Base-by-base conservation (phyloP, 805 yeast species). In the Lipomyces kockii region DNA sequence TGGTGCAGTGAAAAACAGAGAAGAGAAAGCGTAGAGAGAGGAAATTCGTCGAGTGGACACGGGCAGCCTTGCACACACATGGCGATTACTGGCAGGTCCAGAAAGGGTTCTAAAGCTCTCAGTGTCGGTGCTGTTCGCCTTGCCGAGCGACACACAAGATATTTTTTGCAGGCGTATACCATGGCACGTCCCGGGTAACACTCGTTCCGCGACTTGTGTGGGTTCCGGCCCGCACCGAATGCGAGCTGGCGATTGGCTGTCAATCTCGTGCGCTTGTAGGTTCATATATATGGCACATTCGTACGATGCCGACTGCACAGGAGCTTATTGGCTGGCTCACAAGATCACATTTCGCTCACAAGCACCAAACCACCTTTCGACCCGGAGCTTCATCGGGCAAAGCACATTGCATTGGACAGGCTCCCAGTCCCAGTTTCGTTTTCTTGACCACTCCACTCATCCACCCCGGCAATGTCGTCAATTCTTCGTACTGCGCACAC, bases 381-480 rank as follows among this genome's bases (percentile, higher is more conserved):
- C 14, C 32, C 29, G 52, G 17, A 17, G 20, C 58, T 25, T n/a
- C 37, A 37, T 27, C 43, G 14, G 58, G 51, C 63, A 49, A 49
- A 37, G 3, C 49, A n/a, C 7, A 17, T 43, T 17, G 49, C 3
- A 37, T 43, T 43, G 20, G 49, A n/a, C 25, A 2, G 39, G 17
- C 32, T 29, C 7, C 32, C 7, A 5, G 5, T 29, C 32, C 32
- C 7, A 5, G 17, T 37, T 37, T 37, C 3, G 5, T 37, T 4
- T 1, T 11, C 39, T 37, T 37, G 39, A 12, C 39, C 17, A 37
- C 39, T 11, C 39, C 12, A 12, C 39, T 37, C 14, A 37, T 43
- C 54, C 14, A 22, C 51, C 35, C 25, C 52, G 11, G 22, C 57
- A 43, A 68, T 68, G 71, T 68, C 71, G 35, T 37, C 71, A 34